Evolutionary conservation across 805 yeast genomes (phyloP), one percentile per base, ranked within the genome.

Genomic region (Kodamaea leandrae): DNA sequence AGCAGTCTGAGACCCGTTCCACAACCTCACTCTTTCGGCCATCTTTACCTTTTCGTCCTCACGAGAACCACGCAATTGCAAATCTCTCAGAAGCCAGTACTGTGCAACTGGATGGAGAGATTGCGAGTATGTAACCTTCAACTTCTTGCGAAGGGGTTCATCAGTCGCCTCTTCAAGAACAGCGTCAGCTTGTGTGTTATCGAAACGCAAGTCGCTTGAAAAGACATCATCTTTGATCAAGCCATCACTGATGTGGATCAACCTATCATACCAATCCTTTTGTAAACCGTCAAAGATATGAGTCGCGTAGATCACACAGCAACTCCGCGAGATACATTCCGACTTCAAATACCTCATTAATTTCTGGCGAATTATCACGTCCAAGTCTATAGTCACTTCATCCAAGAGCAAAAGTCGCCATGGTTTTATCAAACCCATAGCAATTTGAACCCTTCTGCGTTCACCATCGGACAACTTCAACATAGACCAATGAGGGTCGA

Each of bases 241-340:
- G 1, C 98, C 97, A 39, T 78, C 75, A 51, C 76, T 80, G 48
- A 93, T 67, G 61, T 93, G 99, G 10, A 82, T 72, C 6, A 93
- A 69, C 39, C 84, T 71, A 27, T 95, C 85, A 20, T 97, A 95
- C 96, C 98, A 93, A 20, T 49, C 46, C 35, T 74, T 71, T 10
- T 87, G 88, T 43, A 93, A 74, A 0, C 99, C 99, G 55, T 93
- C 99, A 61, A 93, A 93, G 36, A 93, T 93, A 56, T 93, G 99
- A 0, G 99, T 93, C 2, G 98, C 93, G 58, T 93, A 93, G 3
- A 91, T 80, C 26, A 93, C 86, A 36, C 89, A 80, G 46, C 95
- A 81, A 14, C 74, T 63, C 44, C 98, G 72, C 0, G 66, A 57
- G 36, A 66, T 68, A 4, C 96, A 87, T 58, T 93, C 99, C n/a